Percentiles rank a stretch among this genome's conserved stretches.
These are phyloP conservation scores for Bruguiera parviflora DNA, from an alignment of 345 rosid species.

Conservation along the genomic window DNA sequence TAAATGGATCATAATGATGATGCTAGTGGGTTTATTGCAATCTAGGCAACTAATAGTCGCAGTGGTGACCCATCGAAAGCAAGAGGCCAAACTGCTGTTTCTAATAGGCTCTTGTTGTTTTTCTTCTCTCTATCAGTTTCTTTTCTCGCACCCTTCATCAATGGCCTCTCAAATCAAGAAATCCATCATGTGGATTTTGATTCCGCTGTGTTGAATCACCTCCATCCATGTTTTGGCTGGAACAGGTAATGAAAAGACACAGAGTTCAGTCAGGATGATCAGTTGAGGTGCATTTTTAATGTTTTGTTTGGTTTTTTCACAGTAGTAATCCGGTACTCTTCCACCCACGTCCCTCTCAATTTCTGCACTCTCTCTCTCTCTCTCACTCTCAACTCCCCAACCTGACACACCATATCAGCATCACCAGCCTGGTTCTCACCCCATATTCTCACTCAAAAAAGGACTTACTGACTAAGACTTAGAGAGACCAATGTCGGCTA, in stretches of 20 bases:
- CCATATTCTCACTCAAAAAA: slow-evolving; percentile 9
- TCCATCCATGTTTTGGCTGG: slow-evolving; percentile 8
- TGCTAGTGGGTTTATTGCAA: too few species aligned
- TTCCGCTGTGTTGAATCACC: background rate
- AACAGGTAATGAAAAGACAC: background rate
- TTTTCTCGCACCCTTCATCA: background rate
- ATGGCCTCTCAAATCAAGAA: slow-evolving; percentile 15
- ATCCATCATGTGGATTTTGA: slow-evolving; percentile 12
- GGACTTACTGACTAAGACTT: background rate
- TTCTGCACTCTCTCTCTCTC: too few species aligned
- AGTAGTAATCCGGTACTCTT: too few species aligned
- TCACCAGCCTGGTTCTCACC: background rate
- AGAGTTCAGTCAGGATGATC: background rate
- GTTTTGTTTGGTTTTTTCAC: background rate
- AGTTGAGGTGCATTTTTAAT: background rate
- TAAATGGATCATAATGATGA: background rate
- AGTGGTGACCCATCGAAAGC: background rate
- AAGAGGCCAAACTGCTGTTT: background rate
- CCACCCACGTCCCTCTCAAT: background rate
- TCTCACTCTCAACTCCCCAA: too few species aligned
- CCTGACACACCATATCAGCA: background rate
- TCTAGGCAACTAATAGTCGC: background rate
- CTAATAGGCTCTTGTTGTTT: background rate
- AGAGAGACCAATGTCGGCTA: slow-evolving; percentile 6
- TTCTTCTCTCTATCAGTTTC: background rate